Evolutionary conservation across 306 rosid species (phyloP).

Genomic region (Malus orientalis): DNA sequence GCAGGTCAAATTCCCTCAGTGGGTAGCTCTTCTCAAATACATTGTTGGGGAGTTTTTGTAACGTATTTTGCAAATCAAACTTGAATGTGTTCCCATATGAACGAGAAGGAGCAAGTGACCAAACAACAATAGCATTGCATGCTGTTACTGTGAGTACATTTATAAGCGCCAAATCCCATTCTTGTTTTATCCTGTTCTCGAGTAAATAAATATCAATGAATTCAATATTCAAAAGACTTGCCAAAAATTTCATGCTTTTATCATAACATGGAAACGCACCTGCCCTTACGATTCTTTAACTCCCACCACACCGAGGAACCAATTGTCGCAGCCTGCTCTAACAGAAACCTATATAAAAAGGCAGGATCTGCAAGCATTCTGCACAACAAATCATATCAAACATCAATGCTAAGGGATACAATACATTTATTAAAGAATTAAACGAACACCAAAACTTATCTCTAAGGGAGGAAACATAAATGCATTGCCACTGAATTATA

Average conservation of each 20-base stretch:
- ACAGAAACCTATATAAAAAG: conserved; percentile 66
- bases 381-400: conserved; percentile 23
- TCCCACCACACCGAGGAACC: conserved; percentile 94
- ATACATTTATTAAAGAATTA: conserved; percentile 5
- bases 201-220: conserved; percentile 7
- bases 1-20: conserved; percentile 84
- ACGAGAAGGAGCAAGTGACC: conserved; percentile 99
- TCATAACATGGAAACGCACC: conserved; percentile 36
- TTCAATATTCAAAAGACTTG: conserved; percentile 11
- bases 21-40: conserved; percentile 93
- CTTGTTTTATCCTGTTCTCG: conserved; percentile 76
- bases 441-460: not conserved
- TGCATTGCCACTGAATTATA: not conserved
- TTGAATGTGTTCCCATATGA: conserved; percentile 92
- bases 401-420: conserved; percentile 4
- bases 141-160: conserved; percentile 91
- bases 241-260: conserved; percentile 3
- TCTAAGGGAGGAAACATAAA: not conserved
- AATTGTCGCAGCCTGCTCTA: conserved; percentile 80
- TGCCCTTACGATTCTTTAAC: conserved; percentile 74
- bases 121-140: conserved; percentile 93
- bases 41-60: conserved; percentile 98
- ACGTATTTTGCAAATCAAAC: conserved; percentile 88
- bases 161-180: conserved; percentile 94
- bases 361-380: conserved; percentile 99